A percentile compares a stretch with the other conserved stretches of the same genome.
Evolutionary conservation across 2,329 filamentous ascomycete species (phyloP).

Genomic region (Colletotrichum sp.): DNA sequence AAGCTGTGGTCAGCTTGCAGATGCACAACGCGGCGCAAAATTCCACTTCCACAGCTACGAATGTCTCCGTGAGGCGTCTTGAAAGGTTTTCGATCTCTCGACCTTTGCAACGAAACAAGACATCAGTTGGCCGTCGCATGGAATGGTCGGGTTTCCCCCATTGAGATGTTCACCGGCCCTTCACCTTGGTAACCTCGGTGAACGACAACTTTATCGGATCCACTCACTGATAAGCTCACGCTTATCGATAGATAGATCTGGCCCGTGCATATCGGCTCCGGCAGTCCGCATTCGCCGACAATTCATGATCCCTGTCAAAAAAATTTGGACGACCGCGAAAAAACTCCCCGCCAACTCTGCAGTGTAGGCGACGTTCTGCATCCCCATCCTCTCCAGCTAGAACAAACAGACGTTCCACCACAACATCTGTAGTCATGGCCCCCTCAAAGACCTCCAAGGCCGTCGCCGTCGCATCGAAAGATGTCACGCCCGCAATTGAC

Average conservation of each 20-base stretch:
- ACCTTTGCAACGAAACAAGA: not conserved
- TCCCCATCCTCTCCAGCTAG: not conserved
- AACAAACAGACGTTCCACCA: not conserved
- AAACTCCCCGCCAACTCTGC: constrained; percentile 18
- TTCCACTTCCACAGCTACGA: not conserved
- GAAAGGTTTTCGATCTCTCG: not conserved
- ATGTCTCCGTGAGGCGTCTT: not conserved
- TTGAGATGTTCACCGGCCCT: not conserved
- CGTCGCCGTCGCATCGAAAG: constrained; percentile 32
- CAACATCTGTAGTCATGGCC: constrained; percentile 36
- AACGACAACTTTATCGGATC: not conserved
- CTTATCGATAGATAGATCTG: not conserved
- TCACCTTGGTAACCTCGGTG: not conserved
- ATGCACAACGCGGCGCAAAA: not conserved
- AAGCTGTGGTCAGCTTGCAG: not conserved
- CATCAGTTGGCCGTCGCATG: not conserved
- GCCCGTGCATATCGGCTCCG: constrained; percentile 17
- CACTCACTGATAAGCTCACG: not conserved
- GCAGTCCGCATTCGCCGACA: constrained; percentile 14
- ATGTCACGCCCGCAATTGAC: constrained; percentile 39
- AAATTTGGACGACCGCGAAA: constrained; percentile 20
- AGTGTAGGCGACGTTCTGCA: not conserved
- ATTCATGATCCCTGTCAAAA: constrained; percentile 18
- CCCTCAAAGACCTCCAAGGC: constrained; percentile 49
- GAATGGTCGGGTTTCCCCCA: not conserved